Conservation (phyloP, 768 basidiomycete species). For the Baorangia bicolor region DNA sequence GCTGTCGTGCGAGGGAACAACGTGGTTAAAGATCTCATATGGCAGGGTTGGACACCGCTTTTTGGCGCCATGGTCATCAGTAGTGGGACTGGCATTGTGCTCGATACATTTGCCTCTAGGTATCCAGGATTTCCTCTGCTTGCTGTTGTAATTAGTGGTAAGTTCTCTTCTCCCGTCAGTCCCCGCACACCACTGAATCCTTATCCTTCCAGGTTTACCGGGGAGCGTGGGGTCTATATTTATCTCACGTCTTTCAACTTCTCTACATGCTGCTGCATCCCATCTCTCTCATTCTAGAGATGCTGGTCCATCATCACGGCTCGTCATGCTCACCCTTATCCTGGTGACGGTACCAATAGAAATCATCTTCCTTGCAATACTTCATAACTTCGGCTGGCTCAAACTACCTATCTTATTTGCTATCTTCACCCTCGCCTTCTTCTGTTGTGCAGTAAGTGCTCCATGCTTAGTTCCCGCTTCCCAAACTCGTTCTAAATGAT, state of each 20-base stretch:
- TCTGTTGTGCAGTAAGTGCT: slow-evolving; percentile 70
- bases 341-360: slow-evolving; percentile 79
- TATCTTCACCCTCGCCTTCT: slow-evolving; percentile 64
- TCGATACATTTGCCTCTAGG: slow-evolving; percentile 83
- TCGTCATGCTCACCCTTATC: slow-evolving; percentile 70
- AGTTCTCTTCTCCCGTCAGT: slow-evolving; percentile 16
- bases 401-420: slow-evolving; percentile 67
- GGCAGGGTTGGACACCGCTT: slow-evolving; percentile 87
- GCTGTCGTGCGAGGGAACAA: slow-evolving; percentile 63
- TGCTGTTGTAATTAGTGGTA: slow-evolving; percentile 85
- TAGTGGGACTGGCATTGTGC: slow-evolving; percentile 85
- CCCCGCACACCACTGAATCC: not conserved
- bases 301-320: slow-evolving; percentile 38
- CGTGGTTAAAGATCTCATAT: slow-evolving; percentile 68
- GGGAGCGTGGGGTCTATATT: slow-evolving; percentile 90
- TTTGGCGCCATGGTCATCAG: slow-evolving; percentile 89
- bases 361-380: slow-evolving; percentile 65
- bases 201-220: slow-evolving; percentile 57
- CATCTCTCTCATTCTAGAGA: slow-evolving; percentile 2
- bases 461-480: not conserved
- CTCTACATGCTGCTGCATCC: slow-evolving; percentile 57
- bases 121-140: slow-evolving; percentile 89
- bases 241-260: slow-evolving; percentile 87
- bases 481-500: not conserved
- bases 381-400: slow-evolving; percentile 76